phyloP scores from a whole-genome alignment of 1,139 yeast genomes.

The Diutina sp. region DNA sequence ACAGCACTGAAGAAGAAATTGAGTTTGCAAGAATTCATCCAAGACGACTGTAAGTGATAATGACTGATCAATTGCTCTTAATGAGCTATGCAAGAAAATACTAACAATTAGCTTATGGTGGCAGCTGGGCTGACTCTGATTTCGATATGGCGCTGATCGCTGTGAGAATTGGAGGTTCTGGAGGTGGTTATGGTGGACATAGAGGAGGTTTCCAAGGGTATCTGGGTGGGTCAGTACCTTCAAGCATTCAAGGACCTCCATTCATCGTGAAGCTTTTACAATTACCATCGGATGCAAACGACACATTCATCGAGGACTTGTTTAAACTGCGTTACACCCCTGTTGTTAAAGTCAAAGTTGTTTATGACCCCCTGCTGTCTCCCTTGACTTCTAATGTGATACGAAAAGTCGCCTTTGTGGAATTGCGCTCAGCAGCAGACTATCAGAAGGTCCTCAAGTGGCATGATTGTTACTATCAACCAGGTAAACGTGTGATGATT shows the following conservation, averaged over 20 bases:
- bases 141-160: slow-evolving; percentile 1
- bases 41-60: background rate
- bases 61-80: background rate
- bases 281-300: slow-evolving; percentile 17
- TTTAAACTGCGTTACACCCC: slow-evolving; percentile 30
- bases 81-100: background rate
- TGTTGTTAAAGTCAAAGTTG: slow-evolving; percentile 26
- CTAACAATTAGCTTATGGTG: slow-evolving; percentile 1
- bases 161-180: background rate
- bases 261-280: background rate
- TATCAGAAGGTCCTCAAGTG: slow-evolving; percentile 32
- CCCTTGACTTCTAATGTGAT: slow-evolving; percentile 27
- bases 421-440: slow-evolving; percentile 33
- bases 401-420: slow-evolving; percentile 52
- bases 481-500: slow-evolving; percentile 26
- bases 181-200: background rate
- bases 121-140: slow-evolving; percentile 1
- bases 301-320: slow-evolving; percentile 27
- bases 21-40: slow-evolving; percentile 1
- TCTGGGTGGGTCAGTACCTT: background rate
- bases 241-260: background rate
- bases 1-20: background rate
- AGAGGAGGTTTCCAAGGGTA: background rate
- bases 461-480: slow-evolving; percentile 30
- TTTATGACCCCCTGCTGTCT: slow-evolving; percentile 28